Base-by-base conservation (phyloP, 805 yeast species). In the Spathaspora passalidarum region DNA sequence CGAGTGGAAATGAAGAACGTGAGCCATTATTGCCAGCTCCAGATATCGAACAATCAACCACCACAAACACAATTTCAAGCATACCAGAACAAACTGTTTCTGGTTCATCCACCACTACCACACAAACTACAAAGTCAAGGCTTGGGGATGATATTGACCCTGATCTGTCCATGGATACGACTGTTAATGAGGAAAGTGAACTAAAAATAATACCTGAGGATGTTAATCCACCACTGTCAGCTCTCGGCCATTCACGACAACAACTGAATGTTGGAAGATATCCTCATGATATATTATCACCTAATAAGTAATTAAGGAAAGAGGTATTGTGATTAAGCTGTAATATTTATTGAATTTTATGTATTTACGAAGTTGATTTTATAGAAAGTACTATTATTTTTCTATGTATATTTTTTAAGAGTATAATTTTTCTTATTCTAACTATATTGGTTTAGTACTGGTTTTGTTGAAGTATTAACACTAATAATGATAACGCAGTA, bases 281-380 rank as follows among this genome's bases (percentile, higher is more conserved):
- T 37, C 66, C 65, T n/a, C 66, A 59, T 41, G 60, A 62, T 46
- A 61, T 60, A 17, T 49, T 61, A n/a, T 57, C 61, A 38, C 50
- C 59, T 18, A 22, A 45, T 11, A 45, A 45, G 25, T 32, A 45
- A 36, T 20, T 18, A 36, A 3, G 22, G 34, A 10, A 6, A 10
- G 6, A 29, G 3, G 16, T 2, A 29, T n/a, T 8, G 13, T 14
- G 16, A 29, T 29, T 6, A 13, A 13, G 34, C 14, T 10, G 34
- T 29, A 29, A 29, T 29, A 29, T 29, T 29, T 29, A 29, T 29
- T 29, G 16, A 8, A 13, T 26, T 26, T 26, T 22, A 22, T 22
- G 9, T 22, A 22, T 22, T 7, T 22, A 26, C 5, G 13, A 18
- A 18, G 8, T 35, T 35, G 19, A 20, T 4, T 36, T 7, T 19